Evolutionary conservation across 1,284 basidiomycete species (phyloP), one percentile per base, ranked within the genome.

Genomic region (Singerocomus inundabilis): DNA sequence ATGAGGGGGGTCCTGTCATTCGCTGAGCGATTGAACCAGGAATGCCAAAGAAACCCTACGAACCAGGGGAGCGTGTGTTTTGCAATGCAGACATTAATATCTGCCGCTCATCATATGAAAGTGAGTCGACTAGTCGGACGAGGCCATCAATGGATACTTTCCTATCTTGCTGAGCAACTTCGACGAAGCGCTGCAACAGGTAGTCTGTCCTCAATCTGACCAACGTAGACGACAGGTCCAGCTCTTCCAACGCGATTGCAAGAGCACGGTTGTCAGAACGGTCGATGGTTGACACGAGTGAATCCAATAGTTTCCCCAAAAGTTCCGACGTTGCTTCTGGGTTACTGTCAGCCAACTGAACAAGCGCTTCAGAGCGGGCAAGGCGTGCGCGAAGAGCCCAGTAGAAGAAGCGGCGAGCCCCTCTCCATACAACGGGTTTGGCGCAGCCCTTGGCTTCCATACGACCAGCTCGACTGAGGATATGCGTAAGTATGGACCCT

Each of bases 401-500:
- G 78, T 98, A 99, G 82, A 99, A 98, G 70, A 88, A 84, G 56
- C 92, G 81, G 55, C 96, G 87, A 41, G 94, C 85, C 55, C 93
- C 82, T 68, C 88, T 88, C 94, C 95, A 97, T 51, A 85, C 82
- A 51, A 81, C 83, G 29, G 83, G 79, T 63, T 81, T 89, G 38
- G 88, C 94, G 66, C 89, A 97, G 16, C 93, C 95, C 73, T 98
- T 98, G 26, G 95, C 95, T 73, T 97, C 91, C 96, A 99, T 98
- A 53, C 96, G 91, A 52, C 94, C 95, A 38, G 87, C 82, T 49
- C 93, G 91, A 72, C 95, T 96, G 61, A 55, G 53, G 55, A 56
- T 54, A 43, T 48, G 24, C 46, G 56, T 57, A 42, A 64, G 52
- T 34, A 52, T 42, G 35, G 24, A 13, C 10, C 37, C 45, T 33